A percentile compares a stretch with the other conserved stretches of the same genome.
These are phyloP conservation scores for Talaromyces nanjingensis DNA, from an alignment of 495 filamentous ascomycete species.

Conservation along the genomic window DNA sequence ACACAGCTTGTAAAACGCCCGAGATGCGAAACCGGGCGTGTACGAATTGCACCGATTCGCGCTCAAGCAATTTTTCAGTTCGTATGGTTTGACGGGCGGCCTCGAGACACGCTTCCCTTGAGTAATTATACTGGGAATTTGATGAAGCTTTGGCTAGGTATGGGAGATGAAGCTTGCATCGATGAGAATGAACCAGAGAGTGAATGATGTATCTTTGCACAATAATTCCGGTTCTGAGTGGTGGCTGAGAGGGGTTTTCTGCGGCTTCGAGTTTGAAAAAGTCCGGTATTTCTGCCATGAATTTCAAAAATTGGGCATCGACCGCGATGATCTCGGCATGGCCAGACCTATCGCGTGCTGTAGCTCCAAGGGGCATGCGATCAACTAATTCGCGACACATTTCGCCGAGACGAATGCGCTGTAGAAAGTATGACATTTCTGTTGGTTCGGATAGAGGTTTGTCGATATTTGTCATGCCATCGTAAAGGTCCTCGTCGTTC, in stretches of 20 bases:
- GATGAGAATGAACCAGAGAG: conserved; percentile 26
- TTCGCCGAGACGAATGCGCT: conserved; percentile 38
- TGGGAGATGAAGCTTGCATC: conserved; percentile 35
- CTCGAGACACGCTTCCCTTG: conserved; percentile 27
- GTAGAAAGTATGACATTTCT: conserved; percentile 38
- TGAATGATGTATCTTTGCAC: conserved; percentile 29
- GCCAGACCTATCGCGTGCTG: conserved; percentile 5
- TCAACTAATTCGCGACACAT: conserved; percentile 38
- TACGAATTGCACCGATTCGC: conserved; percentile 17
- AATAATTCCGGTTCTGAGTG: conserved; percentile 15
- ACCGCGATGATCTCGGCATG: conserved; percentile 21
- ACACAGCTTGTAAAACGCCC: conserved; percentile 25
- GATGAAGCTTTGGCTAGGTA: conserved; percentile 21
- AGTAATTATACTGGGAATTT: conserved; percentile 23
- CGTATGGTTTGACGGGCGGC: conserved; percentile 27
- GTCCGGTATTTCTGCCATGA: conserved; percentile 18
- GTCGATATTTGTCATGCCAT: conserved; percentile 20
- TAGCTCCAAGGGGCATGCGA: conserved; percentile 18
- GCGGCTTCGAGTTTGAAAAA: conserved; percentile 14
- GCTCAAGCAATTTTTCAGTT: conserved; percentile 18
- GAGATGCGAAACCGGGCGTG: conserved; percentile 17
- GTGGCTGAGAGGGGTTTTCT: neutral
- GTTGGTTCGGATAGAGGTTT: conserved; percentile 32
- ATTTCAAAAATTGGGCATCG: conserved; percentile 22
- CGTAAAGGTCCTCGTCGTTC: conserved; percentile 36